phyloP scores from a whole-genome alignment of 2,329 filamentous ascomycete species.

The Domatiomyces catenatus region DNA sequence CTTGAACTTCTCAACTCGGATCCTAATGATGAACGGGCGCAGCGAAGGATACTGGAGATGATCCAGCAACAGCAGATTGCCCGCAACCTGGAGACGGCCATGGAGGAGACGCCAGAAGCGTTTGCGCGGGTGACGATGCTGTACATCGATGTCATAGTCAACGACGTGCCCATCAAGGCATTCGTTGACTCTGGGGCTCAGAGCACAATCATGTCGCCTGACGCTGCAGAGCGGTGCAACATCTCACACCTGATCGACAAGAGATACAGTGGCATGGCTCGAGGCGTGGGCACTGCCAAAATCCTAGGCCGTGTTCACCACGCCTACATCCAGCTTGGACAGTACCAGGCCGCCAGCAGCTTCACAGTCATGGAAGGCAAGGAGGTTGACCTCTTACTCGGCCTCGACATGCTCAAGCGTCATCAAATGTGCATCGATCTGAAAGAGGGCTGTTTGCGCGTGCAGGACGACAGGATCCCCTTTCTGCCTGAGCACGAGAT shows the following conservation, averaged over 20 bases:
- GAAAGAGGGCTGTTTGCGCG: constrained; percentile 66
- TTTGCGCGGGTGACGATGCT: constrained; percentile 93
- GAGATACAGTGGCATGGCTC: constrained; percentile 79
- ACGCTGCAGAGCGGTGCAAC: constrained; percentile 76
- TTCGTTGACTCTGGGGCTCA: constrained; percentile 96
- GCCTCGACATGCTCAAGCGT: constrained; percentile 90
- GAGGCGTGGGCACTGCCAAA: constrained; percentile 82
- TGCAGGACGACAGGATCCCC: constrained; percentile 72
- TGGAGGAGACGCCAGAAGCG: constrained; percentile 89
- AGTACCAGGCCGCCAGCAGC: constrained; percentile 73
- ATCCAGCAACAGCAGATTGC: constrained; percentile 89
- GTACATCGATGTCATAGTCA: constrained; percentile 91
- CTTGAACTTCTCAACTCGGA: constrained; percentile 84
- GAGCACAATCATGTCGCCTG: constrained; percentile 95
- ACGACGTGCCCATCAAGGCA: constrained; percentile 80
- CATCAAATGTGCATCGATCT: constrained; percentile 90
- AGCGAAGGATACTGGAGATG: constrained; percentile 87
- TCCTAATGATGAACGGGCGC: constrained; percentile 83
- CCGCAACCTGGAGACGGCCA: constrained; percentile 89
- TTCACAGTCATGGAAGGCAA: constrained; percentile 99
- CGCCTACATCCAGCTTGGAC: constrained; percentile 85
- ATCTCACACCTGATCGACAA: constrained; percentile 94
- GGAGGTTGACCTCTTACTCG: constrained; percentile 80
- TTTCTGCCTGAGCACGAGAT: constrained; percentile 91
- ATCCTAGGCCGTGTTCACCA: constrained; percentile 93